Base-by-base conservation (phyloP, 305 asterid genomes). In the Striga hermonthica region DNA sequence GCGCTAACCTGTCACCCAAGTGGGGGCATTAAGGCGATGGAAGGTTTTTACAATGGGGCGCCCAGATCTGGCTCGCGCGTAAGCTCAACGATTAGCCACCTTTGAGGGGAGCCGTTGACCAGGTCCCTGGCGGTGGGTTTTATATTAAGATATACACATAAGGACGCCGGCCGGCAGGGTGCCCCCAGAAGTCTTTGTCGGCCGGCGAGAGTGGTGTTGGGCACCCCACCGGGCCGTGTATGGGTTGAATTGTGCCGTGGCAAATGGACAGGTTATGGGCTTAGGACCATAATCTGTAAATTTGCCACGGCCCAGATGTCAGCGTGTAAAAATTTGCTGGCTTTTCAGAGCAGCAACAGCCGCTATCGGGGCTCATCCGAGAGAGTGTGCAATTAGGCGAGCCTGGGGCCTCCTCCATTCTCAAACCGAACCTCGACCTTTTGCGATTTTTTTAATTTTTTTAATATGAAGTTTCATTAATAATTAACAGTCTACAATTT, bases 1-100 rank as follows among this genome's bases (percentile, higher is more conserved):
- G 63, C 56, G 54, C n/a, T 39, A 53, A 48, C 62, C 62, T 65
- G 43, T 65, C 0, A 66, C 63, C 61, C 55, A 40, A 66, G 56
- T 9, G 43, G 62, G 70, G 70, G 72, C 72, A 57, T 67, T 12
- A 67, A 67, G 65, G 72, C 64, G 72, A 5, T 2, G 64, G 72
- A 57, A 67, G 63, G 57, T 67, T 57, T 57, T 4, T 1, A n/a
- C n/a, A 3, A 6, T 1, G 7, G 11, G 13, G 6, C 6, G 0
- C 2, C 10, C 31, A 22, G 31, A 22, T 10, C 1, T 7, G 57
- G 34, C 5, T 49, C 2, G 31, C 31, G 31, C 31, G 31, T 2
- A 22, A 9, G 7, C 57, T 6, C 56, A 5, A 31, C 15, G 0
- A 8, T 7, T 15, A 3, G 57, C 7, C 57, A n/a, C 57, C 7